phyloP scores from a whole-genome alignment of 257 asterid genomes.

The Solanum ossicruentum region DNA sequence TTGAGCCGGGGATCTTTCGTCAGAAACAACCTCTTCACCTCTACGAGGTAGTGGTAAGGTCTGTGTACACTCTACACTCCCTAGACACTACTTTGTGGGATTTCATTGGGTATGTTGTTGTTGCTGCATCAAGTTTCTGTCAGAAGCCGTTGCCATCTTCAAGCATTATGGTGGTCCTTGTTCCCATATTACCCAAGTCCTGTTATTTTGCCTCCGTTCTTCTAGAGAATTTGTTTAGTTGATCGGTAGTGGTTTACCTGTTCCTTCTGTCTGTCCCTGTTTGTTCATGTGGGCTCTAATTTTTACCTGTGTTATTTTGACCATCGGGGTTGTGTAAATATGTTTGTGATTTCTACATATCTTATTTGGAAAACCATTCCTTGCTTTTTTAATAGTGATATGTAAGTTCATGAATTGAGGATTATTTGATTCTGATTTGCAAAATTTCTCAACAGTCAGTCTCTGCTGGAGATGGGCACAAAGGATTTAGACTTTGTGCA shows the following conservation, averaged over 20 bases:
- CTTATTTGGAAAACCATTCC: not conserved
- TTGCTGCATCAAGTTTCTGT: not conserved
- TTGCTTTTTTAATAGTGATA: not conserved
- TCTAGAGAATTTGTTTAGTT: not conserved
- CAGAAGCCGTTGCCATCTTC: not conserved
- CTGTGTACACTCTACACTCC: too few species aligned
- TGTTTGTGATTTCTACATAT: not conserved
- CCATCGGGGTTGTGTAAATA: not conserved
- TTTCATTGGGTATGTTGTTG: too few species aligned
- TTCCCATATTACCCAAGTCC: not conserved
- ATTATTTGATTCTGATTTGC: not conserved
- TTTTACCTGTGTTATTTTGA: not conserved
- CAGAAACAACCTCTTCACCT: too few species aligned
- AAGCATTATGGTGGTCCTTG: not conserved
- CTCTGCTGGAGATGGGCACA: slow-evolving; percentile 97
- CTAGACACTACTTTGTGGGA: too few species aligned
- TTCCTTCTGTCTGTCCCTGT: not conserved
- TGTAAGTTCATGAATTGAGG: not conserved
- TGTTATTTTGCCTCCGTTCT: not conserved
- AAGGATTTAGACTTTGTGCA: slow-evolving; percentile 90
- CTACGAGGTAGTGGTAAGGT: too few species aligned
- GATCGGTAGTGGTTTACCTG: not conserved
- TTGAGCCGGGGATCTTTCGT: too few species aligned
- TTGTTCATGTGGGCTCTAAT: not conserved
- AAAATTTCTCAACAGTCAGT: slow-evolving; percentile 54